Evolutionary conservation across 78 protist genomes (phyloP), one percentile per base, ranked within the genome.

Genomic region (slime mould (Dictyostelium discoideum)): DNA sequence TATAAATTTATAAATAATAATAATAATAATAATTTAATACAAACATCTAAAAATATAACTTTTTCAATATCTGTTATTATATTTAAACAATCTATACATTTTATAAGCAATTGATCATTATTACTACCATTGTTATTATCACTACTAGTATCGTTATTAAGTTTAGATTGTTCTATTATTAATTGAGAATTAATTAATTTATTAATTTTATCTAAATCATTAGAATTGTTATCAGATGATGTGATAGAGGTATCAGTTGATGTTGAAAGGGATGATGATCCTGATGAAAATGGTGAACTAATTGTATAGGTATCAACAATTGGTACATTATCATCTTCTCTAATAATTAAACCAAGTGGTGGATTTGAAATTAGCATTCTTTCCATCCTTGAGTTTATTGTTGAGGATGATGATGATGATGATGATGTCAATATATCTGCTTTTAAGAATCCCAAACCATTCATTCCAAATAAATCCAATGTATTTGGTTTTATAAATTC

Each of bases 31-130:
- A 3, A 39, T 72, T 10, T 0, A 26, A n/a, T 24, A 80, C 87
- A 60, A 67, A 90, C 95, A 82, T 90, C 95, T 67, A 82, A 82
- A 82, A 82, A 90, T 46, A 82, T 39, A 8, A 90, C 40, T 22
- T 82, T 39, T 39, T 82, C 88, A 46, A 81, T 48, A 29, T 20
- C 46, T 5, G 48, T 18, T 16, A 14, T 14, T 40, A 39, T 74
- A 37, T 80, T 82, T 67, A 13, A 50, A 82, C 95, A 90, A 8
- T 82, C 81, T 26, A 82, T 72, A 82, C 95, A 90, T 67, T 90
- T 24, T 24, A 50, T 42, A 22, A 46, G 4, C 3, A 89, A 29
- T 22, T 87, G 79, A 26, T 73, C 26, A 16, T 5, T 42, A 42
- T 2, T 42, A 42, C 46, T 39, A 44, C 50, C 63, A 44, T 22